Evolutionary conservation across 2,329 filamentous ascomycete species (phyloP), one percentile per base, ranked within the genome.

Genomic region (Sporothrix euskadiensis): DNA sequence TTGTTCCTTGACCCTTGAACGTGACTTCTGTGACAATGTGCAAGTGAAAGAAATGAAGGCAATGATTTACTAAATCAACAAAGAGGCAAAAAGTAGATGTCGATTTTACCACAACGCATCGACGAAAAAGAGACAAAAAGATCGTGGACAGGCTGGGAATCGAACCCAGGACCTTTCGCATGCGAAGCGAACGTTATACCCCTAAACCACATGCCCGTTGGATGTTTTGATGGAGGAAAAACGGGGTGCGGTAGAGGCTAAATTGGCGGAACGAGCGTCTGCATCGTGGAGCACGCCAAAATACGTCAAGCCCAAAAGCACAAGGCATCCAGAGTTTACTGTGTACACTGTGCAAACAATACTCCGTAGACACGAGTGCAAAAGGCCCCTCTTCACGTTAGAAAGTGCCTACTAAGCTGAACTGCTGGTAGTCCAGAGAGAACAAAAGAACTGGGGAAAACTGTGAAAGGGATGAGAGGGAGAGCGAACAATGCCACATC

Each of bases 121-220:
- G 4, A 6, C 44, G 19, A 16, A 10, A 32, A 30, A 30, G 26
- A 30, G 6, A 14, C 26, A 22, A 61, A 61, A 61, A 61, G 41
- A 41, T 5, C 12, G 4, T 61, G 57, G 57, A 61, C 57, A 19
- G 32, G 57, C 57, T 61, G 57, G 32, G 57, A 61, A 61, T 61
- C 57, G 57, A 61, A 61, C 57, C 57, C 57, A 61, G 57, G 57
- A 61, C 57, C 57, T 61, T 61, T 61, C 57, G 57, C 57, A 61
- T 61, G 57, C 57, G 30, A 61, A 61, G 57, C 57, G 30, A 61
- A 61, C 57, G 57, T 39, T 61, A 61, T 61, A 61, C 57, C 57
- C 30, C 57, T 61, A 61, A 61, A 61, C 57, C 57, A 61, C 57
- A 61, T 19, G 57, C 32, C 57, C 57, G 3, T 59, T 26, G 4